Base-by-base conservation (phyloP, 2,329 filamentous ascomycete species). In the Aspergillus fumigatus region DNA sequence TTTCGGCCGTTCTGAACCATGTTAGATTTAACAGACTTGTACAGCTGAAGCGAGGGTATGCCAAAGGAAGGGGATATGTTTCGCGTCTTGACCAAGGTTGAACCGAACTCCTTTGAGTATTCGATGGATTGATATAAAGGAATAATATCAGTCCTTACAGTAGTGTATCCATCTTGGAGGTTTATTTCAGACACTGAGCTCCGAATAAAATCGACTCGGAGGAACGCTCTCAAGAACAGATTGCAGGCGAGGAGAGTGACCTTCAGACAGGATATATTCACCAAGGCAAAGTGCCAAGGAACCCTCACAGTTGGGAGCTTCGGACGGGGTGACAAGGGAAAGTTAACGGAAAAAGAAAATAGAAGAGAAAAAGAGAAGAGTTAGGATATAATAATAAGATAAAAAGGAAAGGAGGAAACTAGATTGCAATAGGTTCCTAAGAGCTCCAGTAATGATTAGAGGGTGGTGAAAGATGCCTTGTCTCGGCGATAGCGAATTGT, bases 1-100 rank as follows among this genome's bases (percentile, higher is more conserved):
- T 89, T 72, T 97, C 91, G 68, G 92, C 91, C 49, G 92, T 97
- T 59, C 90, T 94, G 67, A 43, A 52, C 56, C 54, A 63, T 56
- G 66, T 73, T 62, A 70, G 63, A 60, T 65, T 55, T 54, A 52
- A 57, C 27, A 43, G 41, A 29, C 45, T 56, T 25, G 26, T 41
- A 47, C 45, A 57, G 47, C 41, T 27, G 50, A 47, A 3, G 14
- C 19, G 1, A 7, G 6, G 21, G 21, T 14, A 27, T 29, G 53
- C 55, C 48, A 49, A 48, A 47, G 26, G 25, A n/a, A 6, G 49
- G 19, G 47, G 52, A 48, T 23, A 51, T 43, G 32, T 35, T 41
- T 19, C 10, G 38, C 32, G 11, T 17, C 32, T 38, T 17, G 32
- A 38, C 32, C 32, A 38, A 38, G 14, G 21, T 47, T 26, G 19